phyloP scores from a whole-genome alignment of 257 asterid genomes.

The Solanum piurae region DNA sequence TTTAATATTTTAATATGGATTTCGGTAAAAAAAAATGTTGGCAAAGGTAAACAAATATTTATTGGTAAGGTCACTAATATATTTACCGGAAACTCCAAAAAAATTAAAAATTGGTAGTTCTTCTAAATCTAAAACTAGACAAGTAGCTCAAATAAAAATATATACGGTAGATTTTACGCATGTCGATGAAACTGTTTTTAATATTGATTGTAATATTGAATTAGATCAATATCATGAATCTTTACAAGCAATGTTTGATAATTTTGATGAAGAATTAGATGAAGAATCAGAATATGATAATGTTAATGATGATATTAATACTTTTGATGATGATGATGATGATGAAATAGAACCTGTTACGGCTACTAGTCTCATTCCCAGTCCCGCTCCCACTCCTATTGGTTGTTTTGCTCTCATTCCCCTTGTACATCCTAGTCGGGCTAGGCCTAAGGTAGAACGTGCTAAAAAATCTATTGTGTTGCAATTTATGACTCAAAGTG shows the following conservation, averaged over 20 bases:
- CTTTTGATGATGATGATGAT: not conserved
- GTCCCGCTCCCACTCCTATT: not conserved
- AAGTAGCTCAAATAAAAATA: not conserved
- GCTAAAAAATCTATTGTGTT: not conserved
- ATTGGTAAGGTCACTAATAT: too few relatives aligned
- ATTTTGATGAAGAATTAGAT: not conserved
- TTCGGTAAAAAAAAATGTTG: too few relatives aligned
- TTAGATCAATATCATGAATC: not conserved
- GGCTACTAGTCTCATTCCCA: not conserved
- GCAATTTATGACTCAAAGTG: not conserved
- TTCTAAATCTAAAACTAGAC: not conserved
- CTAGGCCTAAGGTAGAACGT: not conserved
- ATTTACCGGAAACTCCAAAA: not conserved
- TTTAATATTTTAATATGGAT: too few relatives aligned
- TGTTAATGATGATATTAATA: not conserved
- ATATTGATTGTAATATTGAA: not conserved
- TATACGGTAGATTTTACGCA: not conserved
- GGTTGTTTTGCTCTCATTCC: not conserved
- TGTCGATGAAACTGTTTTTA: not conserved
- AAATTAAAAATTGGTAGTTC: not conserved
- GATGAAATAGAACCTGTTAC: not conserved
- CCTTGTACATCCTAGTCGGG: not conserved
- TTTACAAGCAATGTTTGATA: not conserved
- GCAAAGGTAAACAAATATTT: too few relatives aligned
- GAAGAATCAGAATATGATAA: not conserved